Base-by-base conservation (phyloP, 805 yeast genomes). In the Candida palmyrensis region DNA sequence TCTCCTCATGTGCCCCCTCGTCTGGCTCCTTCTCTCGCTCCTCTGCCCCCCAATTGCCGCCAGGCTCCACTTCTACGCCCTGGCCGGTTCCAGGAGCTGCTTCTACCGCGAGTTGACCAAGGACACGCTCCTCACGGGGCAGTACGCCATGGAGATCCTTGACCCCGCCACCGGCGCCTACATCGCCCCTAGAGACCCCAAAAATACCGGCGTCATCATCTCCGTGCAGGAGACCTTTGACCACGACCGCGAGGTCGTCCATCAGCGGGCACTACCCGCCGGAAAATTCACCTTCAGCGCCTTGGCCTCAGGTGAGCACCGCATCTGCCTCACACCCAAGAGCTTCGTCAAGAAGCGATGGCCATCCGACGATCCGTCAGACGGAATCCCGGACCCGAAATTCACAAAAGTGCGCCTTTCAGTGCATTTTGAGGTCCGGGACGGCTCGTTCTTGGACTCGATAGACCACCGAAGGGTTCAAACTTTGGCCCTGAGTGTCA, bases 91-190 rank as follows among this genome's bases (percentile, higher is more conserved):
- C 34, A 61, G 68, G 35, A 68, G 62, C 45, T 77, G 85, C 49
- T 76, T 77, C 51, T 68, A 68, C 46, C 73, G 73, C 41, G 82
- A 77, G 43, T 52, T 78, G 31, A 55, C 71, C 3, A 62, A 64
- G 42, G 77, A 68, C 14, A 62, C 76, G 4, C 47, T 76, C 14
- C 51, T 77, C 21, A 59, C 69, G 31, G 77, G 78, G 17, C 57
- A 59, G 39, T 78, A 73, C 44, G 59, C 59, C 23, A 60, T 75
- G 18, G 77, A 74, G 45, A 59, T 64, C 15, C 55, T 48, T 33
- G 73, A 71, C 42, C 54, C 57, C 11, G 51, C 51, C 17, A 34
- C 57, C 5, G 49, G 59, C 12, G 34, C 47, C 6, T 74, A 62
- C 47, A 48, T 49, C 27, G 49, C 44, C 11, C 58, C 59, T 1